A percentile compares a stretch with the other conserved stretches of the same genome.
Evolutionary conservation across 768 basidiomycete species (phyloP).

Genomic region (Calocybe indica): DNA sequence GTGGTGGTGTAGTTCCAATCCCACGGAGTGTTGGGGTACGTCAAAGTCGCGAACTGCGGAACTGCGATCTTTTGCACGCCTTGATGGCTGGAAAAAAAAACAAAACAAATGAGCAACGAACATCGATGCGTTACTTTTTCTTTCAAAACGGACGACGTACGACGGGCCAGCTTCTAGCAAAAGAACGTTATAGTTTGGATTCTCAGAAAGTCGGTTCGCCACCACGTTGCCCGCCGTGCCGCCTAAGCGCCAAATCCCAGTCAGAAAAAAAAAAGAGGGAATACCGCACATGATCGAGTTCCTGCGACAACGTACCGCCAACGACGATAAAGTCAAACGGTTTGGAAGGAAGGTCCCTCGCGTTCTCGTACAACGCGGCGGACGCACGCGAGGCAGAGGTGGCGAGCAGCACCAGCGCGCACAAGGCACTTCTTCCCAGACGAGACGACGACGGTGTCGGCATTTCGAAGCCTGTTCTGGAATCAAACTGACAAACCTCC

Average conservation of each 20-base stretch:
- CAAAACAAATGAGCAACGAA: neutral
- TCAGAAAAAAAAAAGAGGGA: neutral
- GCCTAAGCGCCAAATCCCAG: slow-evolving; percentile 6
- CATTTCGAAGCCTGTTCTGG: too few species aligned
- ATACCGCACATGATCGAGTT: too few species aligned
- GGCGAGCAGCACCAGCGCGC: too few species aligned
- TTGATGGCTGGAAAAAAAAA: neutral
- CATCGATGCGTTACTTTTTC: neutral
- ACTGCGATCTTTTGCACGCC: neutral
- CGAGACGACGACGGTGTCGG: too few species aligned
- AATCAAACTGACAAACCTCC: too few species aligned
- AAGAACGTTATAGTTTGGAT: slow-evolving; percentile 21
- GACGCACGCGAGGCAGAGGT: too few species aligned
- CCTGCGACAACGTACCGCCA: too few species aligned
- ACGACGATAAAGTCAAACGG: slow-evolving; percentile 22
- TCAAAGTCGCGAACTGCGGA: slow-evolving; percentile 1
- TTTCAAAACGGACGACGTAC: slow-evolving; percentile 8
- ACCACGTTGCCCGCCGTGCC: slow-evolving; percentile 26
- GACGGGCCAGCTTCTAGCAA: slow-evolving; percentile 24
- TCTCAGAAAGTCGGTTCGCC: slow-evolving; percentile 26
- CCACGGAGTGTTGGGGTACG: neutral
- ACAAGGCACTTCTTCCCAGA: too few species aligned
- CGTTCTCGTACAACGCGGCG: too few species aligned
- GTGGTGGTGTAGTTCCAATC: slow-evolving; percentile 1
- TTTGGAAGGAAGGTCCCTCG: neutral